phyloP scores from a whole-genome alignment of 306 rosid species.

The Rubus parviflorus region DNA sequence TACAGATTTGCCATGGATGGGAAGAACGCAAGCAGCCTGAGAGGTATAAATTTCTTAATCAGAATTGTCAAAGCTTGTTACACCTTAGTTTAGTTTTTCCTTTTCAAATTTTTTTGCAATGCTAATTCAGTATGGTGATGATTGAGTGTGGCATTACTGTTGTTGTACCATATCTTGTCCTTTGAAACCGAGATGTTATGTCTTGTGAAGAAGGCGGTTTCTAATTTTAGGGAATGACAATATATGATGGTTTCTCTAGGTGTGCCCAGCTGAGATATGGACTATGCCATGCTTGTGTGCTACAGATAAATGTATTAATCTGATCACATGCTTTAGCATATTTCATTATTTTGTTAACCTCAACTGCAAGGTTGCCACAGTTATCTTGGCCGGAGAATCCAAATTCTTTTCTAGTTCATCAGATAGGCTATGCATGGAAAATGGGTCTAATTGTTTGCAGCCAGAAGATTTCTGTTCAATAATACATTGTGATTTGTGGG shows the following conservation, averaged over 20 bases:
- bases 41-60: slow-evolving; percentile 42
- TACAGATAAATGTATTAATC: neutral
- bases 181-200: slow-evolving; percentile 27
- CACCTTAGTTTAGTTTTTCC: slow-evolving; percentile 27
- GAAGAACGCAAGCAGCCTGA: slow-evolving; percentile 51
- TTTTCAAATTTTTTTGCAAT: slow-evolving; percentile 28
- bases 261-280: slow-evolving; percentile 10
- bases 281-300: slow-evolving; percentile 14
- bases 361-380: neutral
- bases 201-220: slow-evolving; percentile 31
- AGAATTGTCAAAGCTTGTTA: slow-evolving; percentile 35
- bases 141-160: slow-evolving; percentile 35
- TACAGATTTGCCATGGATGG: slow-evolving; percentile 68
- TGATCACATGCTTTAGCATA: slow-evolving; percentile 2
- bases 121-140: slow-evolving; percentile 48
- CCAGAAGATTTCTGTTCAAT: neutral
- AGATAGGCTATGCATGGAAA: neutral
- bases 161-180: slow-evolving; percentile 37
- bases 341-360: neutral
- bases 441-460: neutral
- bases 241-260: slow-evolving; percentile 19
- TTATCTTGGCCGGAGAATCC: neutral
- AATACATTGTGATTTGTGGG: neutral
- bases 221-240: slow-evolving; percentile 25
- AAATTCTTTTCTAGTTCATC: neutral